Percentiles rank a stretch among this genome's conserved stretches.
phyloP scores from a whole-genome alignment of 805 yeast species.

The Metschnikowia koreensis region DNA sequence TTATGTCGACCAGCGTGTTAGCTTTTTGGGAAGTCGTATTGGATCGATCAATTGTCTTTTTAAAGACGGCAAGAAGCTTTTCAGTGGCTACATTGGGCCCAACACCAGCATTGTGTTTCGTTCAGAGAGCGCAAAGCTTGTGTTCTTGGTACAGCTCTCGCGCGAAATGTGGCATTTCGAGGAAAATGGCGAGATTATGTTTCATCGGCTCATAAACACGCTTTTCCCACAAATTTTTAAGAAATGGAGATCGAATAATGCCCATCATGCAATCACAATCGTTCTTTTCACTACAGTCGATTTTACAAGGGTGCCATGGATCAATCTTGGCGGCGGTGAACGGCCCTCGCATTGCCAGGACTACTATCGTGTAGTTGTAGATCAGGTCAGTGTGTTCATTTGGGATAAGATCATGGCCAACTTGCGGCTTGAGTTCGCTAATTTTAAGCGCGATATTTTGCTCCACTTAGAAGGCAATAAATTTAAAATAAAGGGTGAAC shows the following conservation, averaged over 20 bases:
- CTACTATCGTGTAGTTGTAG: constrained; percentile 90
- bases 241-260: constrained; percentile 80
- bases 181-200: constrained; percentile 91
- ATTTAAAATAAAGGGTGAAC: constrained; percentile 45
- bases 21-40: constrained; percentile 60
- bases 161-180: constrained; percentile 98
- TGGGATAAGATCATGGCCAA: constrained; percentile 94
- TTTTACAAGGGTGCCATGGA: constrained; percentile 49
- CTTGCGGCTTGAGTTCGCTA: constrained; percentile 78
- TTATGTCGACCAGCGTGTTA: constrained; percentile 60
- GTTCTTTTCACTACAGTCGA: constrained; percentile 85
- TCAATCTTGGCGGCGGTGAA: constrained; percentile 67
- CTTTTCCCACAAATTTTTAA: constrained; percentile 85
- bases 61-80: constrained; percentile 62
- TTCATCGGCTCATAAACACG: constrained; percentile 89
- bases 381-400: constrained; percentile 81
- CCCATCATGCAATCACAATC: constrained; percentile 89
- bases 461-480: constrained; percentile 37
- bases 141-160: constrained; percentile 83
- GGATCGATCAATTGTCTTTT: constrained; percentile 63
- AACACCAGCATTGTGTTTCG: constrained; percentile 81
- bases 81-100: constrained; percentile 74
- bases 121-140: constrained; percentile 83
- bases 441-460: constrained; percentile 72
- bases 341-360: constrained; percentile 66